Base-by-base conservation (phyloP, 148 eudicot genomes). In the Silene latifolia region DNA sequence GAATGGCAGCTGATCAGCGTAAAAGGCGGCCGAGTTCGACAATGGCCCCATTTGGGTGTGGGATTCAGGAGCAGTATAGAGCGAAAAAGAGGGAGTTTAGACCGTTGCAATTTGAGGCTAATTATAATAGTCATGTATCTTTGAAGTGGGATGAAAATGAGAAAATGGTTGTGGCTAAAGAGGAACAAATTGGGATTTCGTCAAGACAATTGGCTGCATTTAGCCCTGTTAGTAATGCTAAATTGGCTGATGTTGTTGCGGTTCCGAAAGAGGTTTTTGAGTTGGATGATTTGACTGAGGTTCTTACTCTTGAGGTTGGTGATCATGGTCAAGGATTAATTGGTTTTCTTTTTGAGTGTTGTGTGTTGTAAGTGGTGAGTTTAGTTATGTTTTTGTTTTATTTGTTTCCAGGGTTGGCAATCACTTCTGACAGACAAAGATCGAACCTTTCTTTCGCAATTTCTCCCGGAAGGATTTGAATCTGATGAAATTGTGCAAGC, bases 1-100 rank as follows among this genome's bases (percentile, higher is more conserved):
- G 44, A 77, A 94, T 94, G 98, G 93, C 90, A 27, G 92, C 93
- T 84, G 97, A 90, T 86, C 93, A 94, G 79, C 83, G 91, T 71
- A 91, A 87, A 79, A 86, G 87, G 70, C 87, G 90, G 47, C 77
- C 83, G 63, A 88, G 61, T 76, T 65, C 79, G 62, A 61, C 80
- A 71, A 66, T 79, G 74, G 78, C 68, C 72, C 57, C 76, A 73
- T 72, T 78, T 76, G 83, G 83, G 64, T 83, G 81, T 76, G 80
- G 76, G 24, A 77, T 75, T 56, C 82, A 78, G 76, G 89, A 86
- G 69, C 80, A 81, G 58, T 62, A 80, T 71, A 80, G 78, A 76
- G 82, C 76, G 7, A 93, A 91, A 73, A 88, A 80, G 85, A 89
- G 88, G 84, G 90, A 86, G 68, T 35, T 74, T 58, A 80, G 77